Evolutionary conservation across 345 rosid genomes (phyloP).

Genomic region (Aquilaria yunnanensis): DNA sequence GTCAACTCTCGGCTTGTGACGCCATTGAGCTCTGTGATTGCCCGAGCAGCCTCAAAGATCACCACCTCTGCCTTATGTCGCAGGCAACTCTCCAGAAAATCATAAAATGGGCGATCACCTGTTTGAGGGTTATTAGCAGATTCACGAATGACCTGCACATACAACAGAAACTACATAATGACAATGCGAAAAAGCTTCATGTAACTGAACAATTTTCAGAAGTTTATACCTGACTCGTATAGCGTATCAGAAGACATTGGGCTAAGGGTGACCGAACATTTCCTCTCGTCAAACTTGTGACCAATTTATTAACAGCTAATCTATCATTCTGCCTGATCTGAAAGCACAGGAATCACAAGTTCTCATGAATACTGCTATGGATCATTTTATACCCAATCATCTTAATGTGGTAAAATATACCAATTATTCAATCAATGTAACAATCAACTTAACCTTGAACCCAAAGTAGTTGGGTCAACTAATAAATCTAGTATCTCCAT

Average conservation of each 20-base stretch:
- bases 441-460: too few relatives aligned
- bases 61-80: constrained; percentile 96
- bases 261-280: constrained; percentile 88
- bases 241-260: constrained; percentile 82
- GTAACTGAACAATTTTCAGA: background rate
- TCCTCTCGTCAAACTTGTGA: constrained; percentile 78
- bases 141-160: constrained; percentile 72
- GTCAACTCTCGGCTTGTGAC: constrained; percentile 83
- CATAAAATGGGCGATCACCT: constrained; percentile 88
- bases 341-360: constrained; percentile 11
- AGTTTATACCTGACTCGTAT: constrained; percentile 59
- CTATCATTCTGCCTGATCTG: constrained; percentile 89
- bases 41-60: constrained; percentile 91
- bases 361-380: too few relatives aligned
- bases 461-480: too few relatives aligned
- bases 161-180: constrained; percentile 1
- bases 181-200: background rate
- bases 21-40: constrained; percentile 84
- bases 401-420: too few relatives aligned
- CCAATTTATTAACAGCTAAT: constrained; percentile 79
- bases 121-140: constrained; percentile 52
- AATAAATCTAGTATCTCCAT: too few relatives aligned
- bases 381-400: too few relatives aligned
- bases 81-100: constrained; percentile 80
- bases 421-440: too few relatives aligned